Conservation (phyloP, 2,329 filamentous ascomycete species). For the Paraphoma chrysanthemicola region DNA sequence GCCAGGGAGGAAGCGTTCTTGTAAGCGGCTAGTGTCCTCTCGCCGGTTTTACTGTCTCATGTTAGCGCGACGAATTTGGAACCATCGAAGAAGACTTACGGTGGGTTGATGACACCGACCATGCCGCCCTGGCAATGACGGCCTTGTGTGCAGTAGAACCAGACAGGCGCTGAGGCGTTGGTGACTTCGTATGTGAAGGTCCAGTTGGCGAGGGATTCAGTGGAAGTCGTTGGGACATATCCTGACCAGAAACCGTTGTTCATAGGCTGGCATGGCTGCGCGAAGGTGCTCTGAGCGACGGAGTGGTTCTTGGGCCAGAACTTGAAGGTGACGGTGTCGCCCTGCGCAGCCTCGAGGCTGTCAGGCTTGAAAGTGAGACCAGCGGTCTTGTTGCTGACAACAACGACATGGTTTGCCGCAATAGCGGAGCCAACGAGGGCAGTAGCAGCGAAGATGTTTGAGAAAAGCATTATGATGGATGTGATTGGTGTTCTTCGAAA, state of each 20-base stretch:
- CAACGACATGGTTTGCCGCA: conserved; percentile 41
- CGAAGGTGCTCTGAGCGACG: conserved; percentile 46
- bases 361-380: conserved; percentile 44
- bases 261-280: conserved; percentile 42
- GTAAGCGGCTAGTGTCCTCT: conserved; percentile 32
- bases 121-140: conserved; percentile 49
- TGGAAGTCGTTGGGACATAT: conserved; percentile 38
- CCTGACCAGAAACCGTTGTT: conserved; percentile 48
- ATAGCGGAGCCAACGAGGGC: conserved; percentile 39
- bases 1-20: conserved; percentile 30
- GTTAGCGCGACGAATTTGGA: conserved; percentile 14
- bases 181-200: conserved; percentile 44
- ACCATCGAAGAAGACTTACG: conserved; percentile 29
- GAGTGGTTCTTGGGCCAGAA: conserved; percentile 51
- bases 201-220: conserved; percentile 27
- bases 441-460: conserved; percentile 40
- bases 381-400: conserved; percentile 37
- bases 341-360: conserved; percentile 41
- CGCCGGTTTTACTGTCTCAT: conserved; percentile 20
- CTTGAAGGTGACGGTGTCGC: conserved; percentile 47
- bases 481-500: conserved; percentile 36
- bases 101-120: conserved; percentile 50
- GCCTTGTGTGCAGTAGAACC: conserved; percentile 51
- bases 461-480: conserved; percentile 44
- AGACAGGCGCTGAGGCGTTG: conserved; percentile 46